Percentiles rank a stretch among this genome's conserved stretches.
These are phyloP conservation scores for Solanum corneliomulleri DNA, from an alignment of 257 asterid species.

Conservation along the genomic window DNA sequence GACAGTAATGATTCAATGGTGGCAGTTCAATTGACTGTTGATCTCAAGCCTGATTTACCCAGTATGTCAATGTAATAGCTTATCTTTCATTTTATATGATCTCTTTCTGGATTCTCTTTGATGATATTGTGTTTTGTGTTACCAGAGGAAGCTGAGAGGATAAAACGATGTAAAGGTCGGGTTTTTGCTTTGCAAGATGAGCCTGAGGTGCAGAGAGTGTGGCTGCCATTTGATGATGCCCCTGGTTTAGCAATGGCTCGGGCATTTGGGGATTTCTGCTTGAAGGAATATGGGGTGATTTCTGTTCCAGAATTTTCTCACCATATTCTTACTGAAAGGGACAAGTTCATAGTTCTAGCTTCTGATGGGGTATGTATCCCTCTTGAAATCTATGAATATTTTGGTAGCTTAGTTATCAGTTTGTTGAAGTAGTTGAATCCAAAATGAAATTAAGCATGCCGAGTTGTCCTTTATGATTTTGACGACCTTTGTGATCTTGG, in stretches of 20 bases:
- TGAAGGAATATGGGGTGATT: constrained; percentile 95
- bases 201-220: constrained; percentile 95
- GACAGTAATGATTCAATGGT: constrained; percentile 62
- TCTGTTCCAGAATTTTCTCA: constrained; percentile 93
- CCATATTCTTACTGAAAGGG: constrained; percentile 52
- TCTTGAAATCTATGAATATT: neutral
- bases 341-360: constrained; percentile 86
- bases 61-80: constrained; percentile 24
- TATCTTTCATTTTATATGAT: neutral
- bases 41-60: constrained; percentile 92
- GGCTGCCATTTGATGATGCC: constrained; percentile 97
- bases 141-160: constrained; percentile 95
- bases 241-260: constrained; percentile 99
- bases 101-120: neutral
- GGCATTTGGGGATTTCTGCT: constrained; percentile 96
- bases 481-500: neutral
- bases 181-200: constrained; percentile 97
- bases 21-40: constrained; percentile 90
- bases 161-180: constrained; percentile 86
- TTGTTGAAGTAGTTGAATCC: neutral
- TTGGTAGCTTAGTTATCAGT: neutral
- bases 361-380: constrained; percentile 87
- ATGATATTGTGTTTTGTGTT: neutral
- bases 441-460: neutral
- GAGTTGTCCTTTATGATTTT: neutral